These are phyloP conservation scores for Dothistroma septosporum DNA, from an alignment of 2,329 filamentous ascomycete species.

Conservation along the genomic window DNA sequence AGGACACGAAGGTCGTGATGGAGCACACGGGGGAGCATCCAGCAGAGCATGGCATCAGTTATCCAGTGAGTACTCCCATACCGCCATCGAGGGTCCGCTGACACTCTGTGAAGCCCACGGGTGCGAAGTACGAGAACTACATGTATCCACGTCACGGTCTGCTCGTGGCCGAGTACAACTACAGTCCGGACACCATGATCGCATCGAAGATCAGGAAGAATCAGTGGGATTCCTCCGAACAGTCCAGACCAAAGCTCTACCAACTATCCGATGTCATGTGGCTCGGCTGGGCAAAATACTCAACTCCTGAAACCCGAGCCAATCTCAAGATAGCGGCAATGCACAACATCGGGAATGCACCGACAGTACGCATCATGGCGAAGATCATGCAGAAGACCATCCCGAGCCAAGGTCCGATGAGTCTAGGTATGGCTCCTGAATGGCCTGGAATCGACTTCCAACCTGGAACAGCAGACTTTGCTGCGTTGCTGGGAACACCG, in stretches of 20 bases:
- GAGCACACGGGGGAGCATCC: neutral
- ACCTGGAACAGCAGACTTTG: neutral
- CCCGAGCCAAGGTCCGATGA: neutral
- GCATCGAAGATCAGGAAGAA: neutral
- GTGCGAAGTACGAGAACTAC: neutral
- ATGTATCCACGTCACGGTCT: slow-evolving; percentile 2
- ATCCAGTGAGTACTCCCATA: neutral
- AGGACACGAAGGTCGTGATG: neutral
- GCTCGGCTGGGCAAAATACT: slow-evolving; percentile 1
- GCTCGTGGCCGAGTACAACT: slow-evolving; percentile 2
- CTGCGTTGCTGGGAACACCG: neutral
- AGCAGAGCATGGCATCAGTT: neutral
- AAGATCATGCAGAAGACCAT: neutral
- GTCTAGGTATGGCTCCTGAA: neutral
- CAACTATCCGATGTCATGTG: slow-evolving; percentile 6
- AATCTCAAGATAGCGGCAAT: neutral
- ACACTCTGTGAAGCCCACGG: neutral
- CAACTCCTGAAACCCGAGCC: neutral
- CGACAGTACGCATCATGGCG: neutral
- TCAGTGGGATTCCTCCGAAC: neutral
- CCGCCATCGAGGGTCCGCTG: neutral
- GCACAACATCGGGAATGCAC: slow-evolving; percentile 2
- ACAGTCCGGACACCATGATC: neutral
- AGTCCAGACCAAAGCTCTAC: neutral
- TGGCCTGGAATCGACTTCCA: slow-evolving; percentile 1